Conservation (phyloP, 192 early-diverging fungal species). For the Cladochytrium replicatum region DNA sequence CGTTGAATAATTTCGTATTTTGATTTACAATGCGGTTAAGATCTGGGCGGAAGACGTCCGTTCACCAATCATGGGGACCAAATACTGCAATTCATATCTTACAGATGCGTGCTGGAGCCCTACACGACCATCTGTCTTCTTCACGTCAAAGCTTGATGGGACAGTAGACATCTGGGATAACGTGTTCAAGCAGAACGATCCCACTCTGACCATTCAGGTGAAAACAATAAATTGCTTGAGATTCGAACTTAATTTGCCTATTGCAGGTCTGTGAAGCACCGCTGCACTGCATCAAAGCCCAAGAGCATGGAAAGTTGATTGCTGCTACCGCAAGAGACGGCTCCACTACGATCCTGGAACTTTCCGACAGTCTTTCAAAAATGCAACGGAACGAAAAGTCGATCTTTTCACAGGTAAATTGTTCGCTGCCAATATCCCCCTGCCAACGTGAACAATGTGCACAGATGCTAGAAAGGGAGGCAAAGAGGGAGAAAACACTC, state of each 20-base stretch:
- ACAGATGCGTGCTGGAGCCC: slow-evolving; percentile 52
- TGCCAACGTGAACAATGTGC: no score
- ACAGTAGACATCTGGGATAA: slow-evolving; percentile 51
- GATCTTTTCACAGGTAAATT: slow-evolving; percentile 40
- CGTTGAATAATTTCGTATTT: not conserved
- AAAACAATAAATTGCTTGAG: not conserved
- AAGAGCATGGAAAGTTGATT: slow-evolving; percentile 47
- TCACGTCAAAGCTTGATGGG: slow-evolving; percentile 47
- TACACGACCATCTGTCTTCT: slow-evolving; percentile 47
- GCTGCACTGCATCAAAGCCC: slow-evolving; percentile 45
- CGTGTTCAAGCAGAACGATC: slow-evolving; percentile 49
- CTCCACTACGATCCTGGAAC: slow-evolving; percentile 39
- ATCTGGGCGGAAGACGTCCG: slow-evolving; percentile 53
- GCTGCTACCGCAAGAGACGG: slow-evolving; percentile 46
- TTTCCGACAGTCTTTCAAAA: slow-evolving; percentile 38
- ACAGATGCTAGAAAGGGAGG: slow-evolving; percentile 55
- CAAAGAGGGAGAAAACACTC: slow-evolving; percentile 52
- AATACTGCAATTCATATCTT: slow-evolving; percentile 37
- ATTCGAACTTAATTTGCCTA: not conserved
- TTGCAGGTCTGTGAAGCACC: slow-evolving; percentile 41
- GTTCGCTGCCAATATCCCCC: no score
- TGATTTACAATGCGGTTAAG: slow-evolving; percentile 13
- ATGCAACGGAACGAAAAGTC: slow-evolving; percentile 46
- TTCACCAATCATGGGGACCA: slow-evolving; percentile 45
- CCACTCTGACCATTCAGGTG: slow-evolving; percentile 47